Conservation (phyloP, 2,329 filamentous ascomycete species). For the Pleomassaria siparia region DNA sequence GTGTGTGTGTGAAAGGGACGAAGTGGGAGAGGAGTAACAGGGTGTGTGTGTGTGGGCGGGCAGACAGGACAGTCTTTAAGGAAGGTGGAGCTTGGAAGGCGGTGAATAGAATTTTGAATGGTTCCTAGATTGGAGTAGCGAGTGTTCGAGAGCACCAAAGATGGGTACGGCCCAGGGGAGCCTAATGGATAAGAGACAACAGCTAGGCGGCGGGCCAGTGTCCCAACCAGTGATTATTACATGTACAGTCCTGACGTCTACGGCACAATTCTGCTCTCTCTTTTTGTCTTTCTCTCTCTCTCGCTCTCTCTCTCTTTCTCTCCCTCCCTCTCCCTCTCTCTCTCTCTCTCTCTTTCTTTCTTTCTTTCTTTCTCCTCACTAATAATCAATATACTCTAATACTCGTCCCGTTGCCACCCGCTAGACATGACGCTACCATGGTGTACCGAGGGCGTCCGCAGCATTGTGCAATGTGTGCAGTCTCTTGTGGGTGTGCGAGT, state of each 20-base stretch:
- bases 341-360: too few species aligned
- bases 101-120: slow-evolving; percentile 14
- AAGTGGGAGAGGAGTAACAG: background rate
- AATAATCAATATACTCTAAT: too few species aligned
- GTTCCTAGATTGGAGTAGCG: slow-evolving; percentile 10
- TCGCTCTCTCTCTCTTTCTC: slow-evolving; percentile 7
- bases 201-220: background rate
- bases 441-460: too few species aligned
- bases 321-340: too few species aligned
- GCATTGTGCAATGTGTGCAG: too few species aligned
- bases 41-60: background rate
- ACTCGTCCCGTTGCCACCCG: too few species aligned
- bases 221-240: slow-evolving; percentile 1
- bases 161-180: slow-evolving; percentile 9
- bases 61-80: slow-evolving; percentile 8
- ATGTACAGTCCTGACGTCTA: background rate
- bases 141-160: slow-evolving; percentile 9
- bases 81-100: slow-evolving; percentile 6
- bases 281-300: background rate
- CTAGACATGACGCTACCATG: too few species aligned
- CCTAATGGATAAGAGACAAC: slow-evolving; percentile 4
- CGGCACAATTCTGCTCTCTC: background rate
- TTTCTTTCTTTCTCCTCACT: too few species aligned
- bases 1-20: too few species aligned
- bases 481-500: background rate